Evolutionary conservation across 805 yeast genomes (phyloP).

Genomic region (Candida silvatica): DNA sequence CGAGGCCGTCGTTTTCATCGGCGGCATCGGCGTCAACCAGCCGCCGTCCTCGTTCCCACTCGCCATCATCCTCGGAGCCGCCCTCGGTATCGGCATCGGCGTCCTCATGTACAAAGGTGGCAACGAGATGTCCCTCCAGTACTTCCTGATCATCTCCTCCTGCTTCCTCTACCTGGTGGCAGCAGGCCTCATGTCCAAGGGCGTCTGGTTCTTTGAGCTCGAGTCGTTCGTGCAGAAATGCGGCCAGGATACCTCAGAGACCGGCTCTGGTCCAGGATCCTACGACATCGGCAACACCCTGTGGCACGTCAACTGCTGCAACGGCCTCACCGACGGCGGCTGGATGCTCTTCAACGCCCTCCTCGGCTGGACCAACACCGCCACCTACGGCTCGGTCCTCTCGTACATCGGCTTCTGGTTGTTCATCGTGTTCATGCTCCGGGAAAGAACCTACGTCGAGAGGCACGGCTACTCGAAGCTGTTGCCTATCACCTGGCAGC

Average conservation of each 20-base stretch:
- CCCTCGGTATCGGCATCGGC: slow-evolving; percentile 58
- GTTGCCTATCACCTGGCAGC: slow-evolving; percentile 56
- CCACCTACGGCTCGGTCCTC: slow-evolving; percentile 79
- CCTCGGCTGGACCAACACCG: slow-evolving; percentile 91
- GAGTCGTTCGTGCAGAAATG: slow-evolving; percentile 68
- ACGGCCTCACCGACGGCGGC: slow-evolving; percentile 83
- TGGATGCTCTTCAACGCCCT: slow-evolving; percentile 90
- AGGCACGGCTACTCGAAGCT: slow-evolving; percentile 49
- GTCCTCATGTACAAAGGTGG: slow-evolving; percentile 67
- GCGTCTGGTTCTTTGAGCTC: slow-evolving; percentile 84
- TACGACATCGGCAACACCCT: slow-evolving; percentile 71
- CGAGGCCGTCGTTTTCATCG: slow-evolving; percentile 87
- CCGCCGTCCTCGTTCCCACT: slow-evolving; percentile 59
- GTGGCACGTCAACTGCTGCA: slow-evolving; percentile 95
- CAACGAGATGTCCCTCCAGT: slow-evolving; percentile 64
- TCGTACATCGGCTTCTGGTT: slow-evolving; percentile 72
- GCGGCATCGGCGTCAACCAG: slow-evolving; percentile 76
- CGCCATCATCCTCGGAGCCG: slow-evolving; percentile 50
- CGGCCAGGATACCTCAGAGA: slow-evolving; percentile 81
- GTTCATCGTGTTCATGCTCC: slow-evolving; percentile 35
- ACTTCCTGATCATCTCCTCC: slow-evolving; percentile 66
- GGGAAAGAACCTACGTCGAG: slow-evolving; percentile 39
- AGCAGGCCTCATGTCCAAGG: slow-evolving; percentile 79
- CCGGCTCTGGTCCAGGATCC: slow-evolving; percentile 91
- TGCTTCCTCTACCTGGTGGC: slow-evolving; percentile 78